phyloP scores from a whole-genome alignment of 2,329 filamentous ascomycete species.

The Arthrobotrys megalospora region DNA sequence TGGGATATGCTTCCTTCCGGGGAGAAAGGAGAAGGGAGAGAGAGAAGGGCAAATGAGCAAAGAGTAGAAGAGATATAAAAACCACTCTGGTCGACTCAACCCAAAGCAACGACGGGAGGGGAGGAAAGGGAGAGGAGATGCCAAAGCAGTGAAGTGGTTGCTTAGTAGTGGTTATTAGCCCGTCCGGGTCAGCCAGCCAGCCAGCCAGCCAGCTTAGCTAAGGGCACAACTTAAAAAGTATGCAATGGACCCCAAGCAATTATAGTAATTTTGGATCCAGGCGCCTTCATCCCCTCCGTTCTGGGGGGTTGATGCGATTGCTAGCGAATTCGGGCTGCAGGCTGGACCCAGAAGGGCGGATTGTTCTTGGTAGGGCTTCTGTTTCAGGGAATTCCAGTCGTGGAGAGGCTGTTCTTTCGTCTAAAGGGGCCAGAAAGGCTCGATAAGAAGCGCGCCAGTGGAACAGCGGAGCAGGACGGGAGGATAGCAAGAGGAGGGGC shows the following conservation, averaged over 20 bases:
- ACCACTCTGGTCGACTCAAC: not conserved
- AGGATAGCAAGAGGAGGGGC: conserved; percentile 32
- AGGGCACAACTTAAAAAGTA: no score
- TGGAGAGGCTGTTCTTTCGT: conserved; percentile 39
- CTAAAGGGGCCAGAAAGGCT: conserved; percentile 52
- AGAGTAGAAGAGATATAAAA: conserved; percentile 6
- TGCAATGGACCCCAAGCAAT: not conserved
- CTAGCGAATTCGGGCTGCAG: conserved; percentile 8
- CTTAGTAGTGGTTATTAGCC: not conserved
- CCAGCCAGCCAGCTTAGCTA: conserved; percentile 6
- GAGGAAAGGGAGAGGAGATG: conserved; percentile 9
- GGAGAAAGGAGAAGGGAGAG: not conserved
- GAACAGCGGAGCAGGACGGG: conserved; percentile 32
- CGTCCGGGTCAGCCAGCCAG: conserved; percentile 14
- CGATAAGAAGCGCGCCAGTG: conserved; percentile 53
- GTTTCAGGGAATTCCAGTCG: conserved; percentile 56
- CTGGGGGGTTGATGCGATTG: conserved; percentile 16
- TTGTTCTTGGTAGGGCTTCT: conserved; percentile 33
- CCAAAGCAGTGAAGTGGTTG: no score
- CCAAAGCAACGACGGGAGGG: not conserved
- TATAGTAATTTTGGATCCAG: not conserved
- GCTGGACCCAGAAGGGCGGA: conserved; percentile 16
- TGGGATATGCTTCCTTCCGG: conserved; percentile 4
- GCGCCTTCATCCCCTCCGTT: conserved; percentile 10
- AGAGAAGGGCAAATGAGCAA: not conserved